Evolutionary conservation across 306 rosid species (phyloP), one percentile per base, ranked within the genome.

Genomic region (Rosa chinensis): DNA sequence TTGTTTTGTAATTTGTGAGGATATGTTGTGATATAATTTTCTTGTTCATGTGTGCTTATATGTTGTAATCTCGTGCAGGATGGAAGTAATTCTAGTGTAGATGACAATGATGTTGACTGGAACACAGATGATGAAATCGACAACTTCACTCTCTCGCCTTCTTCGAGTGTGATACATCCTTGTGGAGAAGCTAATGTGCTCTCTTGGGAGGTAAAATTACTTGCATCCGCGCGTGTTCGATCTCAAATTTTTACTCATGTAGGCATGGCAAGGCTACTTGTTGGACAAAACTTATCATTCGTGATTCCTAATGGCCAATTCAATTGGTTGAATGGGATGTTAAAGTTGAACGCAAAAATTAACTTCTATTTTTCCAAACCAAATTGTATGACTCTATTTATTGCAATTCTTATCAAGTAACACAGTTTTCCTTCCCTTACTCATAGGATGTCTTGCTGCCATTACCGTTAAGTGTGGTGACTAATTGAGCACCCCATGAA

Each of bases 51-150:
- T 58, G 77, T 45, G 16, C 63, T 17, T 20, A 18, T 6, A n/a
- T 58, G 35, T 53, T 58, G 5, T 75, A 1, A 62, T 72, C 61
- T 45, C 64, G 32, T 76, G 91, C 89, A 94, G 98, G 89, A 73
- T 56, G 96, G 81, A 32, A 88, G 73, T 75, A 66, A 83, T 82
- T 92, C 91, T 83, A 96, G 86, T 66, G 75, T 72, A 70, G 90
- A 82, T 70, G 75, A 80, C 82, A 96, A 87, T 47, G 82, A 85
- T 44, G 71, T 80, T 79, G 96, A 89, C 80, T 92, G 97, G 98
- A 87, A 88, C 79, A 83, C 92, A 7, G 98, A 94, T 10, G 98
- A 94, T 45, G 98, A 94, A 82, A 90, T 90, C 83, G 91, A 87
- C 48, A 84, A 86, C 80, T 83, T 86, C 72, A 61, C 86, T 50